A percentile compares a stretch with the other conserved stretches of the same genome.
Evolutionary conservation across 805 yeast species (phyloP).

Genomic region (Millerago galiae): DNA sequence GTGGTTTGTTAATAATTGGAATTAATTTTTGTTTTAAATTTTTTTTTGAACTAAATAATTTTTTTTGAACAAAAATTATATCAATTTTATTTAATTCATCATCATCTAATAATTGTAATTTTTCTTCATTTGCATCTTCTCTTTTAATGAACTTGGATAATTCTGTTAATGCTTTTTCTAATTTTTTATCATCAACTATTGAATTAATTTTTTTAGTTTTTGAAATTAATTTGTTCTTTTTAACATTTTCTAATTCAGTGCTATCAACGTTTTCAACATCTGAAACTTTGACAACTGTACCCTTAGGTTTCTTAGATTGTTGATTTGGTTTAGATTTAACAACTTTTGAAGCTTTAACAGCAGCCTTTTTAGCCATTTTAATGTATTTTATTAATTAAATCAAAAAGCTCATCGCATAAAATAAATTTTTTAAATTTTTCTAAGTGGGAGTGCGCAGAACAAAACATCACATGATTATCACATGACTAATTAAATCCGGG

Average conservation of each 20-base stretch:
- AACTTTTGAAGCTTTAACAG: background rate
- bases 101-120: slow-evolving; percentile 52
- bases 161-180: slow-evolving; percentile 54
- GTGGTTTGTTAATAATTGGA: slow-evolving; percentile 34
- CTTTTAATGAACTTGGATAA: slow-evolving; percentile 51
- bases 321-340: slow-evolving; percentile 14
- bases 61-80: slow-evolving; percentile 59
- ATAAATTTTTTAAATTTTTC: too few species aligned
- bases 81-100: slow-evolving; percentile 40
- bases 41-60: slow-evolving; percentile 52
- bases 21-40: slow-evolving; percentile 32
- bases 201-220: slow-evolving; percentile 3
- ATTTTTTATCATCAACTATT: slow-evolving; percentile 25
- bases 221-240: slow-evolving; percentile 4
- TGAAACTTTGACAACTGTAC: slow-evolving; percentile 22
- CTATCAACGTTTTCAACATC: slow-evolving; percentile 15
- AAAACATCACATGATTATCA: too few species aligned
- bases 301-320: slow-evolving; percentile 21
- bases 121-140: slow-evolving; percentile 28
- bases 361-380: too few species aligned
- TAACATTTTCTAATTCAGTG: slow-evolving; percentile 5
- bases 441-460: too few species aligned
- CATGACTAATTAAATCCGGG: too few species aligned
- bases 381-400: too few species aligned
- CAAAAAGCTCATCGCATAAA: too few species aligned